Percentiles rank a stretch among this genome's conserved stretches.
Evolutionary conservation across 495 filamentous ascomycete species (phyloP).

Genomic region (Neurospora sp.): DNA sequence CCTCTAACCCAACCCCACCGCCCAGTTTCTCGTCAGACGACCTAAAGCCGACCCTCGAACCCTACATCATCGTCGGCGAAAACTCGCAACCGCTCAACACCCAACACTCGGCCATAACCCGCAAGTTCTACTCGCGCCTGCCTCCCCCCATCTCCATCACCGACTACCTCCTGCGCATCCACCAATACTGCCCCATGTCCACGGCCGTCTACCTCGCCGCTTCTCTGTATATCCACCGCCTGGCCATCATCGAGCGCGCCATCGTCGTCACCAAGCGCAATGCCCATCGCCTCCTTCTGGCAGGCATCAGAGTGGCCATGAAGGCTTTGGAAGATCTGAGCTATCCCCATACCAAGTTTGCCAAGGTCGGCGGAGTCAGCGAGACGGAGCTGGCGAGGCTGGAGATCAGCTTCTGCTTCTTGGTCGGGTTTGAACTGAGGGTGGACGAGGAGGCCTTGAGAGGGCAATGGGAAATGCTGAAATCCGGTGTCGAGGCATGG

Average conservation of each 20-base stretch:
- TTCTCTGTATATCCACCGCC: conserved; percentile 75
- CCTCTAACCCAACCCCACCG: conserved; percentile 15
- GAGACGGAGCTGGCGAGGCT: conserved; percentile 67
- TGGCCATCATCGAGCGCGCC: conserved; percentile 62
- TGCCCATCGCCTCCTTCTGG: conserved; percentile 78
- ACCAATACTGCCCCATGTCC: conserved; percentile 90
- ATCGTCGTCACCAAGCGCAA: conserved; percentile 72
- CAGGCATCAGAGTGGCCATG: conserved; percentile 75
- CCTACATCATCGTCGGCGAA: conserved; percentile 48
- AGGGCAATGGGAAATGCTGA: conserved; percentile 41
- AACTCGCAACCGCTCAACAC: conserved; percentile 52
- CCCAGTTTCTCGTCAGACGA: conserved; percentile 7
- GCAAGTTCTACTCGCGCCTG: conserved; percentile 85
- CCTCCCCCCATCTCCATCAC: conserved; percentile 71
- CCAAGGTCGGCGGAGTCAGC: conserved; percentile 82
- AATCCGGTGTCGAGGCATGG: conserved; percentile 24
- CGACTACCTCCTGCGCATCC: conserved; percentile 79
- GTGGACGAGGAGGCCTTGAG: conserved; percentile 56
- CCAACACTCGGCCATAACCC: conserved; percentile 71
- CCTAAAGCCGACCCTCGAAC: conserved; percentile 20
- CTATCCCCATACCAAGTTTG: conserved; percentile 73
- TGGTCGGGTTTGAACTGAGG: conserved; percentile 70
- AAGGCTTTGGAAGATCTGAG: conserved; percentile 87
- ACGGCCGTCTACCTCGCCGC: conserved; percentile 92
- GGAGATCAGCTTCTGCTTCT: conserved; percentile 85